Base-by-base conservation (phyloP, 805 yeast species). In the Komagataella ulmi region DNA sequence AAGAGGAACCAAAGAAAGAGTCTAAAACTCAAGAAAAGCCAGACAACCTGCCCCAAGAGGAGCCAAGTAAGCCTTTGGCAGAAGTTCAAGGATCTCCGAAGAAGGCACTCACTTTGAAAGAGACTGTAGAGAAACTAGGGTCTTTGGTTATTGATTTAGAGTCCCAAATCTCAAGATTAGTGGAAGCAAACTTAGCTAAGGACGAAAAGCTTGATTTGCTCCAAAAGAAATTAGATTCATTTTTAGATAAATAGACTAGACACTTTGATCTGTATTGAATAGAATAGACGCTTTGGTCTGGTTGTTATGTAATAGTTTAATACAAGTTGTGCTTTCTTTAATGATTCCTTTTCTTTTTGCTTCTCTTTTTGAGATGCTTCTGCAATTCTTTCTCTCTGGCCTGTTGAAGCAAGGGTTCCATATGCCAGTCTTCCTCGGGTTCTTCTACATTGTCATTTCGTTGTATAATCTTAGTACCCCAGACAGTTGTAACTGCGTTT, bases 401-500 rank as follows among this genome's bases (percentile, higher is more conserved):
- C 56, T 70, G 71, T 23, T 76, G 65, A 19, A 82, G 69, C 74
- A 77, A 68, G 53, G 77, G 76, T 52, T 70, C 73, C 49, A 67
- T 60, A 44, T 55, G 58, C 18, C 61, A 56, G 54, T 68, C 74
- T 6, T 74, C 74, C 46, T 76, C 81, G 60, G 72, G 70, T 45
- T 71, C 76, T 52, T 73, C 76, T 7, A 67, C 70, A 24, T 65
- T 66, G 55, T 67, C 53, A 17, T 65, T 74, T 0, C 67, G 57
- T 51, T 66, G 70, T 3, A 74, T 75, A 2, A 80, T 76, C 51
- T 66, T 70, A 1, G 93, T 85, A 0, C 95, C 95, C 95, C 95
- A 86, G 2, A 86, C 80, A 0, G 93, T 82, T 1, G 79, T 76
- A 60, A 17, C 57, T 61, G 40, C 58, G 60, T 17, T 53, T 51